Evolutionary conservation across 805 yeast genomes (phyloP).

Genomic region (Zygotorulaspora chibaensis): DNA sequence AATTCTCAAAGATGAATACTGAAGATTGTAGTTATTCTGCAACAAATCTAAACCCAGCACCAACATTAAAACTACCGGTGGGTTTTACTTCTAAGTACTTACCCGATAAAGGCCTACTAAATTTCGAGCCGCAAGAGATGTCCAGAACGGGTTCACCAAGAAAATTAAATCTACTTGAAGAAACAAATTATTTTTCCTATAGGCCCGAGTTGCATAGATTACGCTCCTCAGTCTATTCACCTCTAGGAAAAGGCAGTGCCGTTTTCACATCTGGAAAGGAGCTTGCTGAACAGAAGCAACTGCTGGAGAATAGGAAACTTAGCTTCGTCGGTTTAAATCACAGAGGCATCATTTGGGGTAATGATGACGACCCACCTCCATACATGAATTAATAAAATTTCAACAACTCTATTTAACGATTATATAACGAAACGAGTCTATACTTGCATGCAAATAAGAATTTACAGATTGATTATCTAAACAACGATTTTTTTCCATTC

Average conservation of each 20-base stretch:
- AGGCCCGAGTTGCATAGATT: slow-evolving; percentile 16
- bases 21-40: neutral
- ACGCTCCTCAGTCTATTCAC: slow-evolving; percentile 22
- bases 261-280: slow-evolving; percentile 9
- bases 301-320: slow-evolving; percentile 21
- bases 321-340: slow-evolving; percentile 23
- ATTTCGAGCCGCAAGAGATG: slow-evolving; percentile 2
- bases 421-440: slow-evolving; percentile 3
- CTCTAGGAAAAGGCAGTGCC: slow-evolving; percentile 14
- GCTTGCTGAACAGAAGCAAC: slow-evolving; percentile 14
- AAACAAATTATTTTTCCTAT: slow-evolving; percentile 3
- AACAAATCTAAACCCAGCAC: neutral
- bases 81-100: slow-evolving; percentile 8
- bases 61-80: slow-evolving; percentile 10
- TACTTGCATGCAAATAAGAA: neutral
- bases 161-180: slow-evolving; percentile 10
- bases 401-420: slow-evolving; percentile 3
- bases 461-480: slow-evolving; percentile 2
- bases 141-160: slow-evolving; percentile 4
- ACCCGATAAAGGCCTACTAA: slow-evolving; percentile 5
- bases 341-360: slow-evolving; percentile 26
- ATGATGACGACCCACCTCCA: slow-evolving; percentile 32
- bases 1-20: slow-evolving; percentile 1
- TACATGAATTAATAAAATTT: slow-evolving; percentile 11
- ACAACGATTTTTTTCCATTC: slow-evolving; percentile 61